Evolutionary conservation across 345 rosid species (phyloP).

Genomic region (Eucalyptus regnans): DNA sequence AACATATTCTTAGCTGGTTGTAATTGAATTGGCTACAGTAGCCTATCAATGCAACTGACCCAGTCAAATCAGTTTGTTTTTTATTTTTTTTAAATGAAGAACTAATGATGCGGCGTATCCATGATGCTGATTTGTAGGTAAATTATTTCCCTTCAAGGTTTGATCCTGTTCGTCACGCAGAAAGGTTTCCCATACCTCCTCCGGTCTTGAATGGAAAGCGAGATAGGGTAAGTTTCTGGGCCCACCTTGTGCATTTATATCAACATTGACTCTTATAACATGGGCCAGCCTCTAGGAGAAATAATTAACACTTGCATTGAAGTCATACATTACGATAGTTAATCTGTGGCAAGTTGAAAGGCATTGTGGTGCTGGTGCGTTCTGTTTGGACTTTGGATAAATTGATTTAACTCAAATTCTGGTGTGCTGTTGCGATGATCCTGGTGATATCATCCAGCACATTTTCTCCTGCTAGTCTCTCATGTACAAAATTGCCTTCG

Average conservation of each 20-base stretch:
- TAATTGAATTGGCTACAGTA: not conserved
- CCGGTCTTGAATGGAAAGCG: constrained; percentile 54
- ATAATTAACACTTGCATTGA: not conserved
- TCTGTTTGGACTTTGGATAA: not conserved
- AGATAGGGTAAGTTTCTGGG: constrained; percentile 45
- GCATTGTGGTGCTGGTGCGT: not conserved
- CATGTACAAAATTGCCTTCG: not conserved
- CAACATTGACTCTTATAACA: not conserved
- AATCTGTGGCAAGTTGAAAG: not conserved
- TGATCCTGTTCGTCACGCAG: constrained; percentile 69
- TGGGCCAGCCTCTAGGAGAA: not conserved
- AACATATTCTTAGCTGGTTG: not conserved
- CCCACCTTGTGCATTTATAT: not conserved
- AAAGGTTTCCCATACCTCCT: constrained; percentile 43
- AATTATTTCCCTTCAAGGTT: constrained; percentile 91
- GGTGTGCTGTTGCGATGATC: not conserved
- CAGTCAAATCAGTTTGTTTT: not conserved
- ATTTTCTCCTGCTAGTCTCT: not conserved
- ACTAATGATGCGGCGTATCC: not conserved
- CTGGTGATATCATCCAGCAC: not conserved
- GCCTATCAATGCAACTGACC: not conserved
- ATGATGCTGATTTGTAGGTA: constrained; percentile 32
- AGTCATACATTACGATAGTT: not conserved
- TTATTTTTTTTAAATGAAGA: not conserved
- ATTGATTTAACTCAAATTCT: not conserved